Evolutionary conservation across 2,329 filamentous ascomycete species (phyloP).

Genomic region (Calonectria leucothoes): DNA sequence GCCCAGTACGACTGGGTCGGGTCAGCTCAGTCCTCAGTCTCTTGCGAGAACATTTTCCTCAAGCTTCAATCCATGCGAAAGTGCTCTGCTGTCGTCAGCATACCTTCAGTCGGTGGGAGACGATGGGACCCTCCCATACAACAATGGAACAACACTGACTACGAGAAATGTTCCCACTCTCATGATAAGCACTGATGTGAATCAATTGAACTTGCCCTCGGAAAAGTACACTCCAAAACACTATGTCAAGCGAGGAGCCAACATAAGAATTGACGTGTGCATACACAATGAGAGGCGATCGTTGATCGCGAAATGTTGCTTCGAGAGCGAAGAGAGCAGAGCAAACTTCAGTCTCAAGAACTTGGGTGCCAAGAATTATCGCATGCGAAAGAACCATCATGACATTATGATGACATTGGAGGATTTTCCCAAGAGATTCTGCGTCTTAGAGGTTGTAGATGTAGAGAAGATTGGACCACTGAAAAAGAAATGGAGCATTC

Average conservation of each 20-base stretch:
- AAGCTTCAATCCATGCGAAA: background rate
- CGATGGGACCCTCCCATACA: background rate
- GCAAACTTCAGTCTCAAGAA: background rate
- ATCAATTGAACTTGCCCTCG: background rate
- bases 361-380: background rate
- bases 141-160: no score
- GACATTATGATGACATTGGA: background rate
- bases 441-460: slow-evolving; percentile 27
- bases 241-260: background rate
- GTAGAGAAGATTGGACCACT: slow-evolving; percentile 33
- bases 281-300: background rate
- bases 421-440: background rate
- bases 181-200: background rate
- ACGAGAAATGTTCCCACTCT: background rate
- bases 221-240: no score
- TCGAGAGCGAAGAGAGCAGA: background rate
- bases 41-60: background rate
- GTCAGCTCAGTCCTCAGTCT: background rate
- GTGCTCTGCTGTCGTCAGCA: no score
- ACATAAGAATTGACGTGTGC: background rate
- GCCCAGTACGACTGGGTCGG: background rate
- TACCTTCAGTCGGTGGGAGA: no score
- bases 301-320: background rate
- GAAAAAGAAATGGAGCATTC: slow-evolving; percentile 17
- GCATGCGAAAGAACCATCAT: slow-evolving; percentile 21